Evolutionary conservation across 192 early-diverging fungal species (phyloP).

Genomic region (Coemansia sp.): DNA sequence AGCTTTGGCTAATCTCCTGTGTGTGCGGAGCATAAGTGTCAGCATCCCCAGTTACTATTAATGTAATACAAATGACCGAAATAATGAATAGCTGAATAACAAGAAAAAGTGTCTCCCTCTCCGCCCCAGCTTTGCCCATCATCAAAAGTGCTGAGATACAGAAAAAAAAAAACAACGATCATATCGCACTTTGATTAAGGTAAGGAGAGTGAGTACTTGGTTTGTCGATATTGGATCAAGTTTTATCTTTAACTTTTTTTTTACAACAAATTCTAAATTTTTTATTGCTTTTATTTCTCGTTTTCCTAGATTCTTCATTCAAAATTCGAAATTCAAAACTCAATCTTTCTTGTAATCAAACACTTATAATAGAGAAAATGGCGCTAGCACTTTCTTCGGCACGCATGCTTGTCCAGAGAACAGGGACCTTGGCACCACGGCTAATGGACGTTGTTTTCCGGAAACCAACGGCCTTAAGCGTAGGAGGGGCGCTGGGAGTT

Average conservation of each 20-base stretch:
- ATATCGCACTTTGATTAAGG: too few relatives aligned
- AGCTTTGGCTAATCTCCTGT: too few relatives aligned
- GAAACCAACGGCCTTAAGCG: background rate
- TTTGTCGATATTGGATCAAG: background rate
- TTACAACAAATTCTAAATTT: background rate
- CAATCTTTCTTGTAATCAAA: background rate
- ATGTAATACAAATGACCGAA: too few relatives aligned
- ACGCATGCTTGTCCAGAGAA: background rate
- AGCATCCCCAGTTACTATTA: too few relatives aligned
- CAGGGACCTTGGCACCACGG: background rate
- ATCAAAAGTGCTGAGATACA: too few relatives aligned
- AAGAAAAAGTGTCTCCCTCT: too few relatives aligned
- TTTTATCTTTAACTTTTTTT: background rate
- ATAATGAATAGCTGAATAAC: too few relatives aligned
- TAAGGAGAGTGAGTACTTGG: too few relatives aligned
- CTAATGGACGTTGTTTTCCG: background rate
- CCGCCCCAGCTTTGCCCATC: too few relatives aligned
- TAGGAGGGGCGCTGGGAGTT: constrained; percentile 19
- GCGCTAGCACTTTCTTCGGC: background rate
- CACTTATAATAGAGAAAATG: background rate
- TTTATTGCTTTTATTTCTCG: background rate
- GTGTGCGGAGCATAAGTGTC: too few relatives aligned
- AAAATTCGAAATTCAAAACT: background rate
- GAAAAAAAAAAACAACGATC: too few relatives aligned
- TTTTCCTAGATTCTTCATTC: too few relatives aligned